Evolutionary conservation across 1,139 yeast genomes (phyloP), one percentile per base, ranked within the genome.

Genomic region (Saccharomyces pastorianus): DNA sequence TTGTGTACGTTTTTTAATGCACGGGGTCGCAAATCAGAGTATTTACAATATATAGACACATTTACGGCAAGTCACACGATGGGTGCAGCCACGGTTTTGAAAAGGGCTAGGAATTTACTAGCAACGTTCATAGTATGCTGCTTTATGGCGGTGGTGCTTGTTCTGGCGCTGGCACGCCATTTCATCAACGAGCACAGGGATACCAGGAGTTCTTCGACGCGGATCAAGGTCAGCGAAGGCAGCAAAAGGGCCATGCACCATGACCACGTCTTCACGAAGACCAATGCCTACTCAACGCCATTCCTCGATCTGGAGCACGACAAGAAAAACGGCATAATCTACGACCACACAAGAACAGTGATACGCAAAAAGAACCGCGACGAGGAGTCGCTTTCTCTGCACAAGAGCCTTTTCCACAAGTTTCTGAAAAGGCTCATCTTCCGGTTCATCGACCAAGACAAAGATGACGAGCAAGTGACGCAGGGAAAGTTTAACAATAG

Each of bases 151-250:
- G 58, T 59, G 6, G 53, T 63, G 26, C 58, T 61, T 28, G 49
- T 63, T 28, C 52, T 60, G n/a, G 64, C 66, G 27, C 52, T 61
- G 23, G 61, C 44, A 47, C 49, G 54, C 53, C 38, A 54, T 50
- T 9, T 51, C 53, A 26, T 60, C 62, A 8, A 55, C 49, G 11
- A 50, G 53, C n/a, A 58, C 62, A n/a, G 46, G 38, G 17, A 51
- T 52, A 25, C 62, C 6, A 29, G 23, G 23, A 48, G 42, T n/a
- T 34, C 42, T 1, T 34, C 42, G 23, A 34, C 42, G 4, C 42
- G 7, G 3, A 34, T 34, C 42, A 9, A 34, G 5, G 42, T 34
- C 13, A 34, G 20, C 13, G 42, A 34, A 8, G 42, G 9, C 23
- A 34, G 42, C 6, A 34, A 34, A 34, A 34, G 42, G 7, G 7